phyloP scores from a whole-genome alignment of 169 alveolate species.

The Plasmodium knowlesi region DNA sequence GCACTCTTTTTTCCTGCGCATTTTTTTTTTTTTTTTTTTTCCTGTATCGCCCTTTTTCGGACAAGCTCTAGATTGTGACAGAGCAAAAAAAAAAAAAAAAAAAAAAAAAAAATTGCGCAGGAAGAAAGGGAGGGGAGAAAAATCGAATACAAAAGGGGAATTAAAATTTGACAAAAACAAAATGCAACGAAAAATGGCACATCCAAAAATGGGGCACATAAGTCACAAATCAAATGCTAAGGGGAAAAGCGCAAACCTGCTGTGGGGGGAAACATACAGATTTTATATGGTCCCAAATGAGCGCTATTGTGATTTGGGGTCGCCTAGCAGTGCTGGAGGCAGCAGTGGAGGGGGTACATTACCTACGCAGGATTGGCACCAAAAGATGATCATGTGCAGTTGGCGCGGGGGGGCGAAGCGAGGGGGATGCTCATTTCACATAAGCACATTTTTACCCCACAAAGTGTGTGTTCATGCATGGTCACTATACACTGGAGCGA shows the following conservation, averaged over 20 bases:
- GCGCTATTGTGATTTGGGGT: neutral
- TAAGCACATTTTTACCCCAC: neutral
- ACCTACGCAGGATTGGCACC: neutral
- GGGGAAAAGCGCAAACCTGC: neutral
- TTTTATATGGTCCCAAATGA: neutral
- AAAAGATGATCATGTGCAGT: neutral
- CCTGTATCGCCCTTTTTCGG: neutral
- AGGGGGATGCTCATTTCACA: neutral
- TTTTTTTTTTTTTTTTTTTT: neutral
- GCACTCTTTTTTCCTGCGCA: neutral
- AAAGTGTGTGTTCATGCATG: constrained; percentile 2
- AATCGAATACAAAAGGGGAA: neutral
- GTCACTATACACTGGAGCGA: neutral
- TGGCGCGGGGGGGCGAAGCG: neutral
- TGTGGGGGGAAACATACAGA: neutral
- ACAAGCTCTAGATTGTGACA: neutral
- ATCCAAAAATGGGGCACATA: neutral
- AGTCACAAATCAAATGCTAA: neutral
- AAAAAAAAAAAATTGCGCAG: neutral
- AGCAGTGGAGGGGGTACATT: neutral
- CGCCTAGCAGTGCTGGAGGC: neutral
- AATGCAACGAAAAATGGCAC: neutral
- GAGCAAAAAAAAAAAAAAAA: neutral
- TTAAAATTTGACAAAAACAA: neutral
- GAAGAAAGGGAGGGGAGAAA: neutral